These are phyloP conservation scores for Phialophora macrospora DNA, from an alignment of 2,329 filamentous ascomycete genomes.

Conservation along the genomic window DNA sequence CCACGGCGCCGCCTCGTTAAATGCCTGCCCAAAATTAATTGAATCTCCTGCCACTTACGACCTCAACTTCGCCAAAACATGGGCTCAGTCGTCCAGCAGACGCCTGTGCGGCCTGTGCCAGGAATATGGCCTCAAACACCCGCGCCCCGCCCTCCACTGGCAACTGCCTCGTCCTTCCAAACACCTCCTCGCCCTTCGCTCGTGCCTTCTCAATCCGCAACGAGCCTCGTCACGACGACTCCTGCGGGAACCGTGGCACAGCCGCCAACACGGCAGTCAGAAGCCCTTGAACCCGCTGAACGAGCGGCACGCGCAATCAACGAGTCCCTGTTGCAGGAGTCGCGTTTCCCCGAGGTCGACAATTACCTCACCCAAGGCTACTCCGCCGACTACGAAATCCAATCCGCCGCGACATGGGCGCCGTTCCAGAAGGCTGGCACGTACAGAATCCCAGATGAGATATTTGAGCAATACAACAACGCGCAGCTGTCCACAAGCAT, in stretches of 20 bases:
- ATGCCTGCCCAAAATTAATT: constrained; percentile 25
- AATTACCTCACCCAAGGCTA: constrained; percentile 88
- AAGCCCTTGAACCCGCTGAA: constrained; percentile 69
- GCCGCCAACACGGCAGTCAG: constrained; percentile 41
- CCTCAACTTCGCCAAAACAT: constrained; percentile 39
- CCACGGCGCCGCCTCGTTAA: constrained; percentile 12
- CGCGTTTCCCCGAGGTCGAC: constrained; percentile 85
- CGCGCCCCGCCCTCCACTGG: constrained; percentile 45
- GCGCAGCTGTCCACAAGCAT: constrained; percentile 88
- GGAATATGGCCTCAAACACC: constrained; percentile 51
- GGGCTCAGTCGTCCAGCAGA: constrained; percentile 47
- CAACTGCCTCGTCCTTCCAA: constrained; percentile 46
- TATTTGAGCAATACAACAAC: constrained; percentile 90
- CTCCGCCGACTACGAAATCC: constrained; percentile 88
- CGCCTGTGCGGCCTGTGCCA: constrained; percentile 49
- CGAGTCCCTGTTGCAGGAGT: constrained; percentile 71
- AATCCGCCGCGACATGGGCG: constrained; percentile 71
- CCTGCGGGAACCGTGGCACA: constrained; percentile 21
- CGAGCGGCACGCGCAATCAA: constrained; percentile 86
- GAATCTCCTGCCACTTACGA: constrained; percentile 17
- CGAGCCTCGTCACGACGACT: constrained; percentile 21
- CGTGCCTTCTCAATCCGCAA: constrained; percentile 19
- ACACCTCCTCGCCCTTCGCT: constrained; percentile 37
- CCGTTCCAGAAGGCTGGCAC: constrained; percentile 87
- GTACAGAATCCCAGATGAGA: constrained; percentile 87